These are phyloP conservation scores for Clarireedia sp. DNA, from an alignment of 2,329 filamentous ascomycete genomes.

Conservation along the genomic window DNA sequence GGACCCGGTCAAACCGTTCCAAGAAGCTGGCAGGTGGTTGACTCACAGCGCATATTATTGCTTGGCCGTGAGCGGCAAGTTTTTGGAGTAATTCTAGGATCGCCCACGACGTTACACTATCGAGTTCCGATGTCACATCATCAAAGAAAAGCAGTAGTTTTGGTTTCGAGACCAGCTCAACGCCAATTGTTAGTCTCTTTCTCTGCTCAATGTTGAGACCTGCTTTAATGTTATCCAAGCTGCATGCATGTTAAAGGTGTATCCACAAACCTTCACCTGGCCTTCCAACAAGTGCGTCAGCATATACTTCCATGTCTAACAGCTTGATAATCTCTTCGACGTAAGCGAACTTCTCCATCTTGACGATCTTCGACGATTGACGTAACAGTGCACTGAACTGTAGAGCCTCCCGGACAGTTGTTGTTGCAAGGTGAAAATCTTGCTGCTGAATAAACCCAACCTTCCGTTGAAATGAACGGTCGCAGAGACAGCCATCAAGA, in stretches of 20 bases:
- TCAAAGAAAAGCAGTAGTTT: constrained; percentile 64
- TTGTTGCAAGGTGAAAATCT: constrained; percentile 77
- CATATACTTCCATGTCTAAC: constrained; percentile 82
- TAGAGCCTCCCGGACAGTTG: constrained; percentile 81
- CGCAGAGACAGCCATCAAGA: constrained; percentile 52
- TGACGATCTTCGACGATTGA: constrained; percentile 65
- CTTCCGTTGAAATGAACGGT: constrained; percentile 74
- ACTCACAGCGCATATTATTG: constrained; percentile 90
- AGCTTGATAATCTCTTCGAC: constrained; percentile 87
- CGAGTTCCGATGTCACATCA: constrained; percentile 81
- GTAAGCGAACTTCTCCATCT: constrained; percentile 73
- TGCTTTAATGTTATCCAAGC: constrained; percentile 59
- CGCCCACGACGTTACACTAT: constrained; percentile 87
- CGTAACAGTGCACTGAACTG: constrained; percentile 79
- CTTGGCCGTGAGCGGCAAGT: constrained; percentile 78
- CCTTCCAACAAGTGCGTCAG: constrained; percentile 88
- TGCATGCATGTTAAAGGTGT: constrained; percentile 65
- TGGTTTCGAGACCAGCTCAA: constrained; percentile 64
- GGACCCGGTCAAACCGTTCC: constrained; percentile 75
- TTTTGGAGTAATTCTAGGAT: constrained; percentile 83
- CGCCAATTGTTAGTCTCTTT: constrained; percentile 65
- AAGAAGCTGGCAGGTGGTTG: constrained; percentile 91
- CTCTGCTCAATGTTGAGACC: constrained; percentile 54
- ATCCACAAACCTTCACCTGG: constrained; percentile 4
- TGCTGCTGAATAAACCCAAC: constrained; percentile 68